Conservation (phyloP, 2,329 filamentous ascomycete species). For the Diaporthe vaccinii region DNA sequence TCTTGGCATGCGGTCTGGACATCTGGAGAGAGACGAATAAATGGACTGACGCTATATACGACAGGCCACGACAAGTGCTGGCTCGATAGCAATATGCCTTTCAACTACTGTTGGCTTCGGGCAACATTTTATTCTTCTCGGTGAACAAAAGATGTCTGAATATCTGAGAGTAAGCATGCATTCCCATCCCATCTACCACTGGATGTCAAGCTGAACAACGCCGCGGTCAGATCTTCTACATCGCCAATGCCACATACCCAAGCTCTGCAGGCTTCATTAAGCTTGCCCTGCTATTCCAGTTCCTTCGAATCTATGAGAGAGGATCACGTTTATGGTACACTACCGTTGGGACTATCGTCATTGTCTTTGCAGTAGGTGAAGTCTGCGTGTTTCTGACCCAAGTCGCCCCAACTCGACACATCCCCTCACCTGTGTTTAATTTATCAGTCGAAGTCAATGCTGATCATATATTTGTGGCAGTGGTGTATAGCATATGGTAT, state of each 20-base stretch:
- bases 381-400: neutral
- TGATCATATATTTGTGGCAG: neutral
- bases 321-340: constrained; percentile 39
- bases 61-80: constrained; percentile 16
- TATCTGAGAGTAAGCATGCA: constrained; percentile 39
- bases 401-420: neutral
- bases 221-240: constrained; percentile 39
- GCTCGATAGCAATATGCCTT: constrained; percentile 33
- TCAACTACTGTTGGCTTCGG: constrained; percentile 30
- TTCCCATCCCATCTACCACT: neutral
- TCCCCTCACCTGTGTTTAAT: too few relatives aligned
- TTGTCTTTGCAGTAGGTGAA: constrained; percentile 42
- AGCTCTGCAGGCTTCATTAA: constrained; percentile 43
- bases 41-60: neutral
- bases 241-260: constrained; percentile 43
- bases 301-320: constrained; percentile 43
- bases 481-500: constrained; percentile 50
- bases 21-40: neutral
- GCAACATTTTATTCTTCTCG: constrained; percentile 31
- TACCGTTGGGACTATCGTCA: constrained; percentile 44
- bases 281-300: constrained; percentile 44
- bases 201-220: neutral
- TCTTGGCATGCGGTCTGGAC: too few relatives aligned
- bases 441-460: neutral
- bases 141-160: neutral